These are phyloP conservation scores for Penicillium maclennaniae DNA, from an alignment of 495 filamentous ascomycete species.

Conservation along the genomic window DNA sequence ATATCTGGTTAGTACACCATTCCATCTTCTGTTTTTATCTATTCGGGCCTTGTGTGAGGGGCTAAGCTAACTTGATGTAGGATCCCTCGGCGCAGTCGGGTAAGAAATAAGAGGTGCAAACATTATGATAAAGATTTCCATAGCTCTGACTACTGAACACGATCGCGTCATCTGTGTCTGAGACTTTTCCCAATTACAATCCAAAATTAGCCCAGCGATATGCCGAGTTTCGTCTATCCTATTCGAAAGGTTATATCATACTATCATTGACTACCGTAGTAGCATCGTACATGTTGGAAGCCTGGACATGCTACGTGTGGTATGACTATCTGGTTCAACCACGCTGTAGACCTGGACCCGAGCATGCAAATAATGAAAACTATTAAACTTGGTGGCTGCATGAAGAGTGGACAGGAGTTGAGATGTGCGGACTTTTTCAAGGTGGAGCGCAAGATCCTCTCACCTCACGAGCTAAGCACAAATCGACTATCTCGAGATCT, in stretches of 20 bases:
- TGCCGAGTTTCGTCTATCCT: constrained; percentile 34
- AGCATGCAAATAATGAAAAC: no score
- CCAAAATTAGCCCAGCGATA: constrained; percentile 40
- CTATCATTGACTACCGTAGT: constrained; percentile 42
- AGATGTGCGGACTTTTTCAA: constrained; percentile 33
- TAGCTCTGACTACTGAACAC: no score
- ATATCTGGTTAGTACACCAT: constrained; percentile 49
- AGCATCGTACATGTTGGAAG: no score
- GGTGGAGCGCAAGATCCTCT: constrained; percentile 27
- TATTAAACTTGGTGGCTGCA: neutral
- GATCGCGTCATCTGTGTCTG: neutral
- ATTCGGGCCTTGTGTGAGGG: constrained; percentile 14
- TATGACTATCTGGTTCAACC: no score
- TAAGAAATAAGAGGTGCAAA: constrained; percentile 27
- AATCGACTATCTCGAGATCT: constrained; percentile 32
- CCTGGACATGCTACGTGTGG: no score
- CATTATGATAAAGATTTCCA: neutral
- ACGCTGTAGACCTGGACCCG: no score
- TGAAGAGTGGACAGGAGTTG: constrained; percentile 22
- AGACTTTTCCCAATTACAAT: constrained; percentile 45
- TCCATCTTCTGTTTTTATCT: constrained; percentile 10
- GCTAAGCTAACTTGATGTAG: constrained; percentile 17
- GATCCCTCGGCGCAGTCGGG: constrained; percentile 39
- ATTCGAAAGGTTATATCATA: constrained; percentile 37
- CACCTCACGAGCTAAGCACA: constrained; percentile 29